Evolutionary conservation across 2,329 filamentous ascomycete genomes (phyloP).

Genomic region (Penicillium sp.): DNA sequence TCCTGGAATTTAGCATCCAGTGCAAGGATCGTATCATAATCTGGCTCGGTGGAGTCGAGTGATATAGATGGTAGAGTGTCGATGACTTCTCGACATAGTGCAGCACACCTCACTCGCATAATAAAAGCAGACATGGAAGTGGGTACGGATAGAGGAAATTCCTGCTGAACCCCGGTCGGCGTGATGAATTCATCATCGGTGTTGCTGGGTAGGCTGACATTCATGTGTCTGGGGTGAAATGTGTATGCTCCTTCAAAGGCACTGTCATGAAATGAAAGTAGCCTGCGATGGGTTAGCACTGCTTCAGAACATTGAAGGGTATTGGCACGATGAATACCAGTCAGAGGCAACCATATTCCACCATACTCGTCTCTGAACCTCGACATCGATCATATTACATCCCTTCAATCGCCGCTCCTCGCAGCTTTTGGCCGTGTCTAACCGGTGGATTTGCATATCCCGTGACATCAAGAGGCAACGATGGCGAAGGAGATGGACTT

Average conservation of each 20-base stretch:
- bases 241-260: constrained; percentile 28
- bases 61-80: constrained; percentile 25
- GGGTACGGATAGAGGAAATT: constrained; percentile 17
- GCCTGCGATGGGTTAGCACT: constrained; percentile 18
- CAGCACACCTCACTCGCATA: constrained; percentile 16
- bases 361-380: constrained; percentile 30
- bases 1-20: constrained; percentile 22
- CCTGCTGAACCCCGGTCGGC: constrained; percentile 11
- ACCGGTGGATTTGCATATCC: constrained; percentile 20
- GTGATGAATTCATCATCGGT: constrained; percentile 28
- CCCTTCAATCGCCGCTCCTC: constrained; percentile 22
- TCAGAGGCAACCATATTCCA: constrained; percentile 33
- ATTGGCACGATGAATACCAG: constrained; percentile 19
- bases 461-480: constrained; percentile 25
- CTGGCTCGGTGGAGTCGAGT: constrained; percentile 20
- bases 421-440: constrained; percentile 21
- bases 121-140: constrained; percentile 24
- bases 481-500: constrained; percentile 21
- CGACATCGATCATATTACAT: constrained; percentile 27
- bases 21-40: constrained; percentile 23
- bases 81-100: constrained; percentile 26
- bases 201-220: constrained; percentile 26
- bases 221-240: constrained; percentile 31
- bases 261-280: constrained; percentile 25
- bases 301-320: no score